A percentile compares a stretch with the other conserved stretches of the same genome.
Evolutionary conservation across 495 filamentous ascomycete species (phyloP).

Genomic region (Podospora sp.): DNA sequence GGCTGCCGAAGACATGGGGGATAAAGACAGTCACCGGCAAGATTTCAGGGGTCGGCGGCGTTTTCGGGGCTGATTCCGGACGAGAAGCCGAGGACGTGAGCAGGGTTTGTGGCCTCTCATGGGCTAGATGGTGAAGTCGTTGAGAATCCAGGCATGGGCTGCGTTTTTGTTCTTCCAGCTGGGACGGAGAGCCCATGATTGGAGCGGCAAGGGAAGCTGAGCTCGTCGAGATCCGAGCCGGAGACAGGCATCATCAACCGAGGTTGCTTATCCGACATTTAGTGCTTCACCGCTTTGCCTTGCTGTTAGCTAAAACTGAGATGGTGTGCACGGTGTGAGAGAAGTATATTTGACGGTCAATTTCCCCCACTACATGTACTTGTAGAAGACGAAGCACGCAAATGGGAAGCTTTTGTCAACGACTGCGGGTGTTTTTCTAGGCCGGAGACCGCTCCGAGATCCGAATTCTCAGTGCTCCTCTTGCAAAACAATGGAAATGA

Average conservation of each 20-base stretch:
- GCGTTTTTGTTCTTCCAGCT: background rate
- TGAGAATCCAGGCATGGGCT: background rate
- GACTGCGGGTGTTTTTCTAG: too few relatives aligned
- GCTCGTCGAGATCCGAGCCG: background rate
- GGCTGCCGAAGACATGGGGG: slow-evolving; percentile 10
- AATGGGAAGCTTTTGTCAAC: too few relatives aligned
- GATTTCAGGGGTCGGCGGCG: background rate
- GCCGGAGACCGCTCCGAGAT: too few relatives aligned
- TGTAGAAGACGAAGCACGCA: too few relatives aligned
- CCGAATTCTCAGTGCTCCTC: too few relatives aligned
- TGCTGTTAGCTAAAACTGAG: background rate
- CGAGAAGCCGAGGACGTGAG: background rate
- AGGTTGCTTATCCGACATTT: background rate
- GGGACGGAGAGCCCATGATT: background rate
- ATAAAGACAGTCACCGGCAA: slow-evolving; percentile 4
- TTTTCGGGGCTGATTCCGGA: background rate
- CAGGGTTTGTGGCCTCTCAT: background rate
- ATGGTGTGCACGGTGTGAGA: background rate
- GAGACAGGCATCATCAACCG: background rate
- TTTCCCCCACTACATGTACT: too few relatives aligned
- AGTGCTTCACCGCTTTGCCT: background rate
- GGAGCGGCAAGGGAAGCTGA: too few relatives aligned
- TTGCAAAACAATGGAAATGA: too few relatives aligned
- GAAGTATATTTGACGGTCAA: too few relatives aligned
- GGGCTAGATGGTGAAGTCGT: background rate